Conservation (phyloP, 164 flowering plant genomes). For the Houttuynia cordata region DNA sequence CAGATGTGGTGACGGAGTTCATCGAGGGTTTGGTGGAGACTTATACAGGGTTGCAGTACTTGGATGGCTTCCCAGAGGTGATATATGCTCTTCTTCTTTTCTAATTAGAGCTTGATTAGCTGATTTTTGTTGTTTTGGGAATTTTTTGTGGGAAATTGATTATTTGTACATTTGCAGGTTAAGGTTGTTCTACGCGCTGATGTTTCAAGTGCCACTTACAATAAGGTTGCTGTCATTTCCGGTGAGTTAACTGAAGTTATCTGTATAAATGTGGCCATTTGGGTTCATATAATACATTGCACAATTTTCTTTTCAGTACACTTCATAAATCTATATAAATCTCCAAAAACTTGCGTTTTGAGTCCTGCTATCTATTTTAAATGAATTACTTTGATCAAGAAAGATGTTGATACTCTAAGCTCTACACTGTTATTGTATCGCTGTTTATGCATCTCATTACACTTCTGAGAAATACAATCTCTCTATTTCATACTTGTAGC, state of each 20-base stretch:
- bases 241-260: slow-evolving; percentile 24
- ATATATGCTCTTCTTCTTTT: background rate
- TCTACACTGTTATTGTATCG: too few species aligned
- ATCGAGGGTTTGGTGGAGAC: slow-evolving; percentile 92
- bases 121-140: background rate
- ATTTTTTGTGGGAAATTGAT: background rate
- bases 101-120: background rate
- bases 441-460: too few species aligned
- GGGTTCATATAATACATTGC: too few species aligned
- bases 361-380: too few species aligned
- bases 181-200: slow-evolving; percentile 94
- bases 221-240: slow-evolving; percentile 91
- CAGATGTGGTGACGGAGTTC: slow-evolving; percentile 90
- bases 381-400: too few species aligned
- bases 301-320: too few species aligned
- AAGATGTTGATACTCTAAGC: too few species aligned
- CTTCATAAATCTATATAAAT: too few species aligned
- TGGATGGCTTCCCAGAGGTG: slow-evolving; percentile 94
- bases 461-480: too few species aligned
- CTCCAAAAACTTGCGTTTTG: too few species aligned
- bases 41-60: slow-evolving; percentile 73
- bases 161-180: slow-evolving; percentile 27
- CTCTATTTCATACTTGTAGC: too few species aligned
- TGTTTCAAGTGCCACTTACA: slow-evolving; percentile 50
- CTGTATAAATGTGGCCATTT: background rate